A percentile compares a stretch with the other conserved stretches of the same genome.
Conservation (phyloP, 371 early-diverging fungal species). For the Apophysomyces elegans region DNA sequence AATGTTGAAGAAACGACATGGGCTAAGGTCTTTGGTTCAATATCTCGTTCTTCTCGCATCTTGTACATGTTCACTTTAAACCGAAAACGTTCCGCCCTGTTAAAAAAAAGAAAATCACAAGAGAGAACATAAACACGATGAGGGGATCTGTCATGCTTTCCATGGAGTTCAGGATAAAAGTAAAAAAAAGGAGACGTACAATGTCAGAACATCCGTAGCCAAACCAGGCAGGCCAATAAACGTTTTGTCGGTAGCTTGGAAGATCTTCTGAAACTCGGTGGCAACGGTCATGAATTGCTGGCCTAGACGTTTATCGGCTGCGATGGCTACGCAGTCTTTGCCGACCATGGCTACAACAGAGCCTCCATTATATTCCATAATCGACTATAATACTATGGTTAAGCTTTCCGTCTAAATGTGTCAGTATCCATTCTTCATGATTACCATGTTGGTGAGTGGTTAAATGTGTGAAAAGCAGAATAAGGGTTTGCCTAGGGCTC, state of each 20-base stretch:
- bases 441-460: constrained; percentile 5
- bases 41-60: constrained; percentile 95
- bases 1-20: constrained; percentile 97
- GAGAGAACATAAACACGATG: background rate
- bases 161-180: background rate
- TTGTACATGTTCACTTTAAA: constrained; percentile 98
- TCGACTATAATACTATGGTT: constrained; percentile 50
- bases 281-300: constrained; percentile 93
- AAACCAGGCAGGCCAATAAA: constrained; percentile 95
- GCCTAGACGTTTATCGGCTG: constrained; percentile 94
- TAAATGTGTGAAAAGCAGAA: background rate
- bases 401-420: too few relatives aligned
- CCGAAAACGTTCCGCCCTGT: constrained; percentile 86
- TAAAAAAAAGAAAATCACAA: constrained; percentile 4
- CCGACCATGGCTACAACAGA: constrained; percentile 99
- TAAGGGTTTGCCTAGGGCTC: background rate
- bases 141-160: background rate
- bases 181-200: constrained; percentile 60
- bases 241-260: constrained; percentile 83
- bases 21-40: constrained; percentile 94
- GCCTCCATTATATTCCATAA: constrained; percentile 94
- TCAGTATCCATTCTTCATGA: too few relatives aligned
- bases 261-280: constrained; percentile 95
- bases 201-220: constrained; percentile 97
- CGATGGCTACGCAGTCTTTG: constrained; percentile 98